phyloP scores from a whole-genome alignment of 2,329 filamentous ascomycete genomes.

The Tolypocladium capitatum region DNA sequence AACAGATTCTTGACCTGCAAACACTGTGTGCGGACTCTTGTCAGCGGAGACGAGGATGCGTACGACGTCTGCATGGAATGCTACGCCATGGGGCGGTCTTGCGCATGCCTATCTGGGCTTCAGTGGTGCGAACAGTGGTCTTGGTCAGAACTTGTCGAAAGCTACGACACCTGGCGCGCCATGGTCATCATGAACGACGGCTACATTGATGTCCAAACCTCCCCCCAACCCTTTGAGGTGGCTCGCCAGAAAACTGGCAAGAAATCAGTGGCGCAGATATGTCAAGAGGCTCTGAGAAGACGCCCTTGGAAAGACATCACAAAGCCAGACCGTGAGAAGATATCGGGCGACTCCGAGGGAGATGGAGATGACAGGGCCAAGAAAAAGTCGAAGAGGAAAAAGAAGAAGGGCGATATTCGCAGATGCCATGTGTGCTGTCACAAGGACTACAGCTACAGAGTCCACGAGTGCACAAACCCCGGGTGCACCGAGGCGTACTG shows the following conservation, averaged over 20 bases:
- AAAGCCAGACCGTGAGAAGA: slow-evolving; percentile 38
- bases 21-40: slow-evolving; percentile 56
- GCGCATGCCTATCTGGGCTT: slow-evolving; percentile 71
- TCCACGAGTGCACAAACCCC: slow-evolving; percentile 60
- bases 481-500: slow-evolving; percentile 70
- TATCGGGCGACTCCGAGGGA: slow-evolving; percentile 37
- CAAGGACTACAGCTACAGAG: slow-evolving; percentile 70
- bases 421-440: slow-evolving; percentile 75
- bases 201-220: slow-evolving; percentile 49
- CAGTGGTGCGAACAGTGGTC: slow-evolving; percentile 89
- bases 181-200: slow-evolving; percentile 65
- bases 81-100: slow-evolving; percentile 93
- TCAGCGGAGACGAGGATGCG: slow-evolving; percentile 60
- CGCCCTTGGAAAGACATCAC: slow-evolving; percentile 76
- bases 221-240: slow-evolving; percentile 56
- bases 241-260: slow-evolving; percentile 54
- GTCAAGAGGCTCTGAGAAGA: slow-evolving; percentile 69
- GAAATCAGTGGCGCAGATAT: slow-evolving; percentile 83
- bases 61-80: slow-evolving; percentile 99
- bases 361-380: slow-evolving; percentile 49
- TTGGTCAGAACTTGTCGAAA: slow-evolving; percentile 64
- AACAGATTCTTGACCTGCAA: slow-evolving; percentile 93
- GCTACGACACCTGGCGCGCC: slow-evolving; percentile 72
- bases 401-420: slow-evolving; percentile 40
- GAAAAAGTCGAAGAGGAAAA: slow-evolving; percentile 42